Percentiles rank a stretch among this genome's conserved stretches.
These are phyloP conservation scores for Eucalyptus polyanthemos DNA, from an alignment of 345 rosid genomes.

Conservation along the genomic window DNA sequence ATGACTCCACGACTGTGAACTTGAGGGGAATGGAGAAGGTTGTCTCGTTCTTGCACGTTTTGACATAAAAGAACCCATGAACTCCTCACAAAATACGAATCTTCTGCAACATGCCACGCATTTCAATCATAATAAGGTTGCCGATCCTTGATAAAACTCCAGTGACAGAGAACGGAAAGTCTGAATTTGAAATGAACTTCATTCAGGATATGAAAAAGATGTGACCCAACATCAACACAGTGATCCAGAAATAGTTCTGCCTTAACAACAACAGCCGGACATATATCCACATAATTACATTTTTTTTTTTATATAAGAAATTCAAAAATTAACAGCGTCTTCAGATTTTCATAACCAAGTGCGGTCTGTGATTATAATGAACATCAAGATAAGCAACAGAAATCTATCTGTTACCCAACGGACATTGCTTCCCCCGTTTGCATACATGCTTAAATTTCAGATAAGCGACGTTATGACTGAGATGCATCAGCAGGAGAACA, in stretches of 20 bases:
- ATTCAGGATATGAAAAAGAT: neutral
- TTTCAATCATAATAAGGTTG: neutral
- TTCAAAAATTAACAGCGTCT: neutral
- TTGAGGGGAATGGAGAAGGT: conserved; percentile 14
- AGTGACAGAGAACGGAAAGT: neutral
- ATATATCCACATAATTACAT: neutral
- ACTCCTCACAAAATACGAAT: neutral
- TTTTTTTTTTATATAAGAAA: neutral
- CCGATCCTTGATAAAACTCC: neutral
- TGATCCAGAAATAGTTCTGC: neutral
- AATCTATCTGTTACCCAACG: neutral
- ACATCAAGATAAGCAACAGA: neutral
- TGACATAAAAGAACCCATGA: conserved; percentile 52
- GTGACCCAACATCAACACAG: neutral
- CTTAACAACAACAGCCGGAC: neutral
- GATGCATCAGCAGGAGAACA: neutral
- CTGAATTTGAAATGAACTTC: neutral
- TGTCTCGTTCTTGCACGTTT: conserved; percentile 14
- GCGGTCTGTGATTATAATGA: neutral
- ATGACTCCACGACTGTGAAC: conserved; percentile 25
- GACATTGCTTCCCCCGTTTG: neutral
- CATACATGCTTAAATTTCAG: neutral
- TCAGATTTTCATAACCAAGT: neutral
- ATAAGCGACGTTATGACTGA: neutral
- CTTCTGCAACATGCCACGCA: neutral